Base-by-base conservation (phyloP, 305 asterid species). In the Rubia balearica region DNA sequence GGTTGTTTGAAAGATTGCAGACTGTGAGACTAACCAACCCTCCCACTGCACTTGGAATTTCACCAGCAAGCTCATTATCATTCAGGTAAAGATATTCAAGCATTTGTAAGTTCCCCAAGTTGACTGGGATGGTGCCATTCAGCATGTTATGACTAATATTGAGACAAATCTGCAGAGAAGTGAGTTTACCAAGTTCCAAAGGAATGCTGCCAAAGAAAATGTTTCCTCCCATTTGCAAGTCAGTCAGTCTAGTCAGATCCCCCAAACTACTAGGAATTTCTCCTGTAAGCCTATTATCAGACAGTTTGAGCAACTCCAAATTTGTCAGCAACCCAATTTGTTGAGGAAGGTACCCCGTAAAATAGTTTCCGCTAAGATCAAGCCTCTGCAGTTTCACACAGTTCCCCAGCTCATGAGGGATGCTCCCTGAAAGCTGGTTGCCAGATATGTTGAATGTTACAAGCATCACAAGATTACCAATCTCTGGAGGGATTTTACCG, bases 191-290 rank as follows among this genome's bases (percentile, higher is more conserved):
- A 8, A 91, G 84, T 82, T 89, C 96, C 19, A 69, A 36, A 0
- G 98, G 98, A 69, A 89, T 86, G 68, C 70, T 78, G 27, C 96
- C 96, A 7, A 87, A 82, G 42, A 91, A 89, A 36, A 56, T 65
- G 75, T 91, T 91, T 1, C 98, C 96, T 19, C 96, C 98, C 94
- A 91, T 89, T 73, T 89, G 89, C 69, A 91, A 83, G 22, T 87
- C 98, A 3, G 92, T 91, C 53, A 91, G 78, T 71, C 98, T 67
- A 7, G 77, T 83, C 2, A 91, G 87, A 5, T 80, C 83, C 8
- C 98, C 98, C 71, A 91, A 82, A 70, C 79, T 80, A 55, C 84
- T 82, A 0, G 98, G 98, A 46, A 91, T 84, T 13, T 61, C 41
- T 61, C 98, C 98, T 0, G 68, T 75, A 57, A 91, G 79, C 71